Percentiles rank a stretch among this genome's conserved stretches.
Evolutionary conservation across 2,329 filamentous ascomycete species (phyloP).

Genomic region (Xylaria hypoxylon): DNA sequence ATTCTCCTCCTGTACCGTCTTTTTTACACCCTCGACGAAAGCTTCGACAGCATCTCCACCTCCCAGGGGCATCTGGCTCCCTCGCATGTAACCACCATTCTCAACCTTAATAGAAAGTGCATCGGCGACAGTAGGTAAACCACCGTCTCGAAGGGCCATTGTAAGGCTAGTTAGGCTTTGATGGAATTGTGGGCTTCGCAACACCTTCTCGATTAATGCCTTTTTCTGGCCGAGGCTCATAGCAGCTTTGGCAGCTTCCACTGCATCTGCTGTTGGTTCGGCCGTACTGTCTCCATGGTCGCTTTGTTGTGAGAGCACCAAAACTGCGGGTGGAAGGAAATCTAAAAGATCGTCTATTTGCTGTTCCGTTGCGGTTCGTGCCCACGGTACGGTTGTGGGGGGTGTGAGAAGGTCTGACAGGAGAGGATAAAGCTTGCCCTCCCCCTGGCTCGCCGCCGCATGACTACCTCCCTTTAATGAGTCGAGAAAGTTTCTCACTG

Average conservation of each 20-base stretch:
- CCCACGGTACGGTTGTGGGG: conserved; percentile 79
- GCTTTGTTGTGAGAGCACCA: conserved; percentile 79
- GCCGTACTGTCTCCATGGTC: conserved; percentile 66
- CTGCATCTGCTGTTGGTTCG: conserved; percentile 75
- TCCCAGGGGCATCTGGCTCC: conserved; percentile 84
- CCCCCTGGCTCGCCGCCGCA: conserved; percentile 54
- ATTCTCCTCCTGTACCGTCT: conserved; percentile 73
- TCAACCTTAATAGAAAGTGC: conserved; percentile 83
- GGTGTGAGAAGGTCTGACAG: conserved; percentile 87
- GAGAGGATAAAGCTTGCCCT: conserved; percentile 80
- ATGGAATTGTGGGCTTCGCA: conserved; percentile 89
- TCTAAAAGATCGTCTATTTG: conserved; percentile 80
- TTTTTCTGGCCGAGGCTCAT: conserved; percentile 83
- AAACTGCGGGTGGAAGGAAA: conserved; percentile 81
- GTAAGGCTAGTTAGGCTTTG: conserved; percentile 89
- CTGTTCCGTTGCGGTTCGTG: conserved; percentile 72
- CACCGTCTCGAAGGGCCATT: conserved; percentile 88
- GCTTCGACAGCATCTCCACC: conserved; percentile 90
- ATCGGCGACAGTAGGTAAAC: conserved; percentile 88
- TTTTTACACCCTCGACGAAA: conserved; percentile 90
- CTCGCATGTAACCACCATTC: conserved; percentile 84
- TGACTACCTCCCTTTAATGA: conserved; percentile 74
- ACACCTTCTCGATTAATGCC: conserved; percentile 80
- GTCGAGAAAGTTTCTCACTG: conserved; percentile 88
- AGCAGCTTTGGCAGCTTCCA: conserved; percentile 78